A percentile compares a stretch with the other conserved stretches of the same genome.
Evolutionary conservation across 768 basidiomycete genomes (phyloP).

Genomic region (Rubroboletus satanas): DNA sequence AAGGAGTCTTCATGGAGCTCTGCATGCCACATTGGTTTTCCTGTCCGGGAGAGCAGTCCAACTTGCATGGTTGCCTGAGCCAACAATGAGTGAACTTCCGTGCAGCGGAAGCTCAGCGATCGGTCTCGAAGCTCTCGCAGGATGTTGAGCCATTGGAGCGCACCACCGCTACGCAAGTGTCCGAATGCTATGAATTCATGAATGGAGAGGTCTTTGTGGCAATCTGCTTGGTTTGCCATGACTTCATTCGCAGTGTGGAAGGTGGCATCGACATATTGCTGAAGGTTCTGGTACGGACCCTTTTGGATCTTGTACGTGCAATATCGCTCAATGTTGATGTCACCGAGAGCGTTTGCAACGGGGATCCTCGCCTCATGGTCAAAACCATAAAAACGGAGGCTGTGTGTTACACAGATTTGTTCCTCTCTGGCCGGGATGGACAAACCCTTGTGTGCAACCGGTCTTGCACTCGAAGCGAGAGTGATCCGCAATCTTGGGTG

Average conservation of each 20-base stretch:
- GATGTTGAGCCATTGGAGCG: constrained; percentile 51
- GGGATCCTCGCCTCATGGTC: constrained; percentile 17
- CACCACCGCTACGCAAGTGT: constrained; percentile 41
- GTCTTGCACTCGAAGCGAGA: constrained; percentile 36
- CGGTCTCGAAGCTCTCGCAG: constrained; percentile 37
- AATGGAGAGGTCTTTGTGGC: constrained; percentile 36
- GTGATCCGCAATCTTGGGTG: constrained; percentile 27
- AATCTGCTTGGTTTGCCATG: constrained; percentile 40
- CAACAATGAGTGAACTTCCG: constrained; percentile 40
- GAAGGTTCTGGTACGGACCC: constrained; percentile 34
- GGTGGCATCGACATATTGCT: constrained; percentile 35
- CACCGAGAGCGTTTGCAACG: constrained; percentile 11
- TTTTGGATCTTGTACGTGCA: constrained; percentile 33
- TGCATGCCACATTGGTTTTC: constrained; percentile 34
- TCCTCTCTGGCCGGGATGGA: constrained; percentile 15
- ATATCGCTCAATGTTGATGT: constrained; percentile 5
- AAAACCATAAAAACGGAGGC: constrained; percentile 27
- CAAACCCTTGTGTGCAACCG: constrained; percentile 12
- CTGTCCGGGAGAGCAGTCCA: constrained; percentile 22
- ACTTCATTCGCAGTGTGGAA: constrained; percentile 39
- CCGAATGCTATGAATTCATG: constrained; percentile 46
- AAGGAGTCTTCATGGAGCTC: constrained; percentile 34
- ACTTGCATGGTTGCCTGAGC: constrained; percentile 43
- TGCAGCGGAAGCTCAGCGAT: constrained; percentile 35
- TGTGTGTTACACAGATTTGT: constrained; percentile 28